phyloP scores from a whole-genome alignment of 805 yeast species.

The Metschnikowia bowlesiae region DNA sequence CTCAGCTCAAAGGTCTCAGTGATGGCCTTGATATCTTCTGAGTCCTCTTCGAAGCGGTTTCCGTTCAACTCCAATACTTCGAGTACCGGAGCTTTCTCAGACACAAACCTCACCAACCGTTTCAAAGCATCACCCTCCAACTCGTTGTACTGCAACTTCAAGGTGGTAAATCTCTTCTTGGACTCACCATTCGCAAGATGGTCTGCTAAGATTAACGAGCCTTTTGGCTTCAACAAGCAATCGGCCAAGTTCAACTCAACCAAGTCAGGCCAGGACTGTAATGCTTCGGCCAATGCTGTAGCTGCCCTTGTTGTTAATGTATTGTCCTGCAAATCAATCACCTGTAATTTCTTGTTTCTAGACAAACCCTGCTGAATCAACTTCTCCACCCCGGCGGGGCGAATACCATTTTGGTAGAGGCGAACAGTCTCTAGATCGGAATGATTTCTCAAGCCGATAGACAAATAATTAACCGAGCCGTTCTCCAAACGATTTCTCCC shows the following conservation, averaged over 20 bases:
- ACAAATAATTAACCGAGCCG: conserved; percentile 82
- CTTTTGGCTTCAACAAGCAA: conserved; percentile 76
- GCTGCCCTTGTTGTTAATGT: conserved; percentile 81
- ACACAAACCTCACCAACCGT: conserved; percentile 51
- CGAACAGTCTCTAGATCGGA: conserved; percentile 65
- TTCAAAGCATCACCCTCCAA: conserved; percentile 63
- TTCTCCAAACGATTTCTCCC: conserved; percentile 97
- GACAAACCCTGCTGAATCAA: conserved; percentile 70
- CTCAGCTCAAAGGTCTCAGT: conserved; percentile 60
- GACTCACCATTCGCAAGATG: conserved; percentile 37
- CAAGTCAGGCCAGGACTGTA: conserved; percentile 59
- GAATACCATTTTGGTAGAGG: conserved; percentile 93
- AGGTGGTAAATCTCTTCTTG: conserved; percentile 44
- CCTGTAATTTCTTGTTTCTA: conserved; percentile 54
- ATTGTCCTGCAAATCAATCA: conserved; percentile 89
- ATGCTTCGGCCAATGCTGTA: conserved; percentile 36
- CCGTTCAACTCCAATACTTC: conserved; percentile 82
- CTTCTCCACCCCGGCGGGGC: conserved; percentile 85
- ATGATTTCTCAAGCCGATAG: conserved; percentile 82
- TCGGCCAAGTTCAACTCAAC: conserved; percentile 84
- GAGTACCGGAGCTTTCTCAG: conserved; percentile 54
- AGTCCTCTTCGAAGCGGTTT: conserved; percentile 87
- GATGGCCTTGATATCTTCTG: conserved; percentile 60
- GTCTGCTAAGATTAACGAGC: conserved; percentile 55
- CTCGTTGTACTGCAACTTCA: conserved; percentile 87